A percentile compares a stretch with the other conserved stretches of the same genome.
phyloP scores from a whole-genome alignment of 129 eudicot species.

The Arctium minus region DNA sequence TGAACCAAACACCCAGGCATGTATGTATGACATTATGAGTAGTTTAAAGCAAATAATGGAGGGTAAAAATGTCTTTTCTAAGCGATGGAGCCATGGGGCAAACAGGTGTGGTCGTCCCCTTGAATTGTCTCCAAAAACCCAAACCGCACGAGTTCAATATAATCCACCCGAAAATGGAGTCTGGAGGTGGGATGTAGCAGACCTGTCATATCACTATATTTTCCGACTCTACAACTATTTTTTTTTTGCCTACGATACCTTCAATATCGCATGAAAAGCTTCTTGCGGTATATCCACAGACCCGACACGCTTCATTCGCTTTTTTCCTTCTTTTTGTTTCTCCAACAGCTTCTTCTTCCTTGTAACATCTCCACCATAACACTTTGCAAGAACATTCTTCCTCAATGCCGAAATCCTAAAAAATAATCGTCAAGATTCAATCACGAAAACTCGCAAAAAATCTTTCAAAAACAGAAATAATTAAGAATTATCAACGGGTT shows the following conservation, averaged over 20 bases:
- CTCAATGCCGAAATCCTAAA: constrained; percentile 89
- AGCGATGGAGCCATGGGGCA: too few species aligned
- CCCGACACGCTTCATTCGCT: constrained; percentile 97
- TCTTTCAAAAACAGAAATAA: not conserved
- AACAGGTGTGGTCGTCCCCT: not conserved
- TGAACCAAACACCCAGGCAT: not conserved
- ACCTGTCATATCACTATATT: not conserved
- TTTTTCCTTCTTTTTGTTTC: constrained; percentile 97
- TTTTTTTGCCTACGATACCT: constrained; percentile 49
- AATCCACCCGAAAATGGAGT: not conserved
- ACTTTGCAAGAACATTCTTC: constrained; percentile 93
- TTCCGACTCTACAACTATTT: not conserved
- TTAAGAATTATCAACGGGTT: not conserved
- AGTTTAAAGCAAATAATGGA: not conserved
- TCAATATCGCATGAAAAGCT: constrained; percentile 83
- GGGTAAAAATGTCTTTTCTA: not conserved
- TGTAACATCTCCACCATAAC: constrained; percentile 93
- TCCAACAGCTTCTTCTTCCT: constrained; percentile 91
- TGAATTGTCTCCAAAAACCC: not conserved
- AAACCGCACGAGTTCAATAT: not conserved
- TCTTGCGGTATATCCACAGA: constrained; percentile 98
- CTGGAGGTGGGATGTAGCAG: not conserved
- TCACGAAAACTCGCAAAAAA: not conserved
- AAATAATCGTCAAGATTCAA: not conserved
- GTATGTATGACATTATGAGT: not conserved